phyloP scores from a whole-genome alignment of 345 rosid species.

The Populus simonii region DNA sequence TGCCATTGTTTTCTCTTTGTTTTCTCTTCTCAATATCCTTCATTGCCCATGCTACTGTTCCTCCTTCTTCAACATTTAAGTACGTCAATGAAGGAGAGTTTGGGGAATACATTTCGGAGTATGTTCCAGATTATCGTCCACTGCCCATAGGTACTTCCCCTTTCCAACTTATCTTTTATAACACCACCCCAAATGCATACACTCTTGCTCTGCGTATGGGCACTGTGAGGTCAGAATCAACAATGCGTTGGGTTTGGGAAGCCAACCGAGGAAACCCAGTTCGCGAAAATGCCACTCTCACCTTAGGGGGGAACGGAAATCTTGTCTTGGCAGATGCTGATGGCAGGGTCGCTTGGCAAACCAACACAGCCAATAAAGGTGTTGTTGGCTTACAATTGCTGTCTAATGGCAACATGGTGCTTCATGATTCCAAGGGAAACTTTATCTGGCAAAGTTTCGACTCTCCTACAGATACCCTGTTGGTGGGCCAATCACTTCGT shows the following conservation, averaged over 20 bases:
- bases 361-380: constrained; percentile 34
- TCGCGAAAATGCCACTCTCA: constrained; percentile 27
- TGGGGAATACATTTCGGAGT: no score
- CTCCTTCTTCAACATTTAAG: no score
- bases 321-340: constrained; percentile 29
- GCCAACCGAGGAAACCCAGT: constrained; percentile 35
- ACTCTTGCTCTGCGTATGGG: no score
- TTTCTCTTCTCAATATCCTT: no score
- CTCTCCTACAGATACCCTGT: constrained; percentile 56
- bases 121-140: no score
- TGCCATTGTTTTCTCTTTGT: no score
- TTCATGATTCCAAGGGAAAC: not conserved
- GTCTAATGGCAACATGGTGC: constrained; percentile 18
- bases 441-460: constrained; percentile 36
- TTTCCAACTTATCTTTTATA: no score
- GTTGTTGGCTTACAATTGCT: constrained; percentile 15
- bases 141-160: no score
- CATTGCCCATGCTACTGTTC: no score
- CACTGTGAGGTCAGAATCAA: no score
- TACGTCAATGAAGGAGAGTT: no score
- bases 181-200: no score
- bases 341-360: constrained; percentile 34
- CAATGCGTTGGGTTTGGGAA: constrained; percentile 43
- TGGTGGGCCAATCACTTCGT: constrained; percentile 48
- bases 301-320: constrained; percentile 31